Percentiles rank a stretch among this genome's conserved stretches.
Conservation (phyloP, 2,329 filamentous ascomycete species). For the Fusarium avenaceum region DNA sequence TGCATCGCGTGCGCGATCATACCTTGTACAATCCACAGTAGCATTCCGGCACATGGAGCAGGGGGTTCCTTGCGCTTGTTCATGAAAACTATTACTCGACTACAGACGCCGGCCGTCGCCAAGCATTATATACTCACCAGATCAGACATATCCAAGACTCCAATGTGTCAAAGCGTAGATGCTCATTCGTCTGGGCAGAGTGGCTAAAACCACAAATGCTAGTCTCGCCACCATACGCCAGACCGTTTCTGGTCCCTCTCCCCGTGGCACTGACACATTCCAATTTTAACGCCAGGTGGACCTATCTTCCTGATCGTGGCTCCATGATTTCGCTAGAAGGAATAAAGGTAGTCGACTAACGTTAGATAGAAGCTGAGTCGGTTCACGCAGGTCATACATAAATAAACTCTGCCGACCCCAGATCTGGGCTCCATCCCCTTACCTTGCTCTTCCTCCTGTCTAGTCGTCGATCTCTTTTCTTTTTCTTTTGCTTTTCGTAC, state of each 20-base stretch:
- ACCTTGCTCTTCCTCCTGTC: background rate
- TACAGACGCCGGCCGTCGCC: background rate
- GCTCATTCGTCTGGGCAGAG: too few species aligned
- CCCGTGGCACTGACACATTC: constrained; percentile 1
- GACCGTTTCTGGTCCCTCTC: constrained; percentile 3
- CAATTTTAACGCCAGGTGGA: background rate
- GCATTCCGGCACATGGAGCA: background rate
- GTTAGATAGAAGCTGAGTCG: background rate
- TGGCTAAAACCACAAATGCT: background rate
- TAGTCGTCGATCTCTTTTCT: background rate
- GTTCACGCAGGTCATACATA: background rate
- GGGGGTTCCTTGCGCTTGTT: background rate
- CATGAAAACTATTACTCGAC: background rate
- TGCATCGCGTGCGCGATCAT: background rate
- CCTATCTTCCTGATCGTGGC: background rate
- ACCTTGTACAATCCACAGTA: background rate
- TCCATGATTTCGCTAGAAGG: background rate
- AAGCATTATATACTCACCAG: background rate
- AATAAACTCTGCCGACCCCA: constrained; percentile 17
- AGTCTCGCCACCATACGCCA: constrained; percentile 10
- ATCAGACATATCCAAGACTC: too few species aligned
- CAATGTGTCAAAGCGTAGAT: too few species aligned
- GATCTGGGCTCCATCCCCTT: background rate
- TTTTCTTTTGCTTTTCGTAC: too few species aligned
- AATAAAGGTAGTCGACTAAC: background rate